Percentiles rank a stretch among this genome's conserved stretches.
Evolutionary conservation across 1,284 basidiomycete species (phyloP).

Genomic region (Apiotrichum laibachii): DNA sequence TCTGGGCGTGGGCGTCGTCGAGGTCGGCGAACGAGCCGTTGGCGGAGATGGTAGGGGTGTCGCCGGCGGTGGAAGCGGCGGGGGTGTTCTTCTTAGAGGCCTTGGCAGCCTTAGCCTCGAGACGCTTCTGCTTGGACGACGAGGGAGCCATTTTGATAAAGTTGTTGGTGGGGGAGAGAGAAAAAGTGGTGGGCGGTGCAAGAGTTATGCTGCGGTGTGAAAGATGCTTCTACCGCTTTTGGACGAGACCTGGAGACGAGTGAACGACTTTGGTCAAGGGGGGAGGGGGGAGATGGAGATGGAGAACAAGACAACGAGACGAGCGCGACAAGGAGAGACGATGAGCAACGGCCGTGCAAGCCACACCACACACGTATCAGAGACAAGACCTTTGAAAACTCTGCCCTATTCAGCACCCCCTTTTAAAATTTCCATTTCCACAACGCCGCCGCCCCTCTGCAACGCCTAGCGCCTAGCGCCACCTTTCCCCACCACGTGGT

Average conservation of each 20-base stretch:
- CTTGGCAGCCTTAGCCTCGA: conserved; percentile 87
- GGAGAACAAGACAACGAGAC: background rate
- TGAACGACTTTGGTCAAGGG: no score
- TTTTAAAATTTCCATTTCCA: no score
- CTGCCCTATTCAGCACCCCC: no score
- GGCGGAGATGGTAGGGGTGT: conserved; percentile 72
- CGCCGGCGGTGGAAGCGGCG: conserved; percentile 59
- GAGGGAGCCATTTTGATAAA: conserved; percentile 53
- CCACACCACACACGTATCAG: no score
- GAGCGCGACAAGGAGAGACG: background rate
- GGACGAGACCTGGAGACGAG: background rate
- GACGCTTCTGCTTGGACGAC: conserved; percentile 62
- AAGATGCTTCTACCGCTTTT: background rate
- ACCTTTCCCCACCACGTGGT: no score
- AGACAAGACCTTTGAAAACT: no score
- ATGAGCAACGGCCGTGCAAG: no score
- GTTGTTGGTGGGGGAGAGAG: background rate
- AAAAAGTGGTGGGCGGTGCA: background rate
- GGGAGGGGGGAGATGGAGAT: background rate
- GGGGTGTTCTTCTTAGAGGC: conserved; percentile 56
- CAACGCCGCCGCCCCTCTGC: no score
- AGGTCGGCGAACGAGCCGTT: conserved; percentile 64
- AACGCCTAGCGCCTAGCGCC: no score
- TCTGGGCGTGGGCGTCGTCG: conserved; percentile 56
- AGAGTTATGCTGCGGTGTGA: background rate